A percentile compares a stretch with the other conserved stretches of the same genome.
These are phyloP conservation scores for Rubus parviflorus DNA, from an alignment of 306 rosid species.

Conservation along the genomic window DNA sequence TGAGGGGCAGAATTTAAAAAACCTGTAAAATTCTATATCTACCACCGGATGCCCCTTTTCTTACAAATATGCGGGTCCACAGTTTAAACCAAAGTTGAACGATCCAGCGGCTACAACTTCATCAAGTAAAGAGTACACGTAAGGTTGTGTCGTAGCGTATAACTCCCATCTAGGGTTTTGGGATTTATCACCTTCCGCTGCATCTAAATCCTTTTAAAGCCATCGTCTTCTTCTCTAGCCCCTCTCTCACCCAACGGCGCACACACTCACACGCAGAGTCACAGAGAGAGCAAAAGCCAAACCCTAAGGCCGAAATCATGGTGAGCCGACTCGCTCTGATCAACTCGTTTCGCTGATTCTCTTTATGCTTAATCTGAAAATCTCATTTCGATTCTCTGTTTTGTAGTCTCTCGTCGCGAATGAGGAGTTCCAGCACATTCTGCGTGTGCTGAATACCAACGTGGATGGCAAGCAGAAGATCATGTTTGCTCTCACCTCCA, in stretches of 20 bases:
- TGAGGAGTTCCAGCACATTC: constrained; percentile 68
- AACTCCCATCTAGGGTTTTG: constrained; percentile 42
- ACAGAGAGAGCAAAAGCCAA: constrained; percentile 4
- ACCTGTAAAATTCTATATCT: too few relatives aligned
- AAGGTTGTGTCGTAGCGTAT: background rate
- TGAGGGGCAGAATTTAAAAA: too few relatives aligned
- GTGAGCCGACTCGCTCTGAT: constrained; percentile 28
- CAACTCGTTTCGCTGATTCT: background rate
- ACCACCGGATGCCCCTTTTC: too few relatives aligned
- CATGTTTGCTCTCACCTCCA: constrained; percentile 67
- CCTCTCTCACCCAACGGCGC: constrained; percentile 23
- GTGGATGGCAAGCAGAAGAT: constrained; percentile 67
- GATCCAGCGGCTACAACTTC: background rate
- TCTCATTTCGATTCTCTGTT: background rate
- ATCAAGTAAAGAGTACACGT: background rate
- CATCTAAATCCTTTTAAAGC: constrained; percentile 11
- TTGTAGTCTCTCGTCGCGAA: constrained; percentile 61
- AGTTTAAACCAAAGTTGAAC: background rate
- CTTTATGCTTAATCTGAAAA: background rate
- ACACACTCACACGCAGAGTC: background rate
- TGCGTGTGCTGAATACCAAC: constrained; percentile 66
- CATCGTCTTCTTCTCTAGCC: background rate
- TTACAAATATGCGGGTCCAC: too few relatives aligned
- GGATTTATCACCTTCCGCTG: background rate
- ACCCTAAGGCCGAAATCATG: constrained; percentile 31